These are phyloP conservation scores for Colletotrichum godetiae DNA, from an alignment of 2,329 filamentous ascomycete genomes.

Conservation along the genomic window DNA sequence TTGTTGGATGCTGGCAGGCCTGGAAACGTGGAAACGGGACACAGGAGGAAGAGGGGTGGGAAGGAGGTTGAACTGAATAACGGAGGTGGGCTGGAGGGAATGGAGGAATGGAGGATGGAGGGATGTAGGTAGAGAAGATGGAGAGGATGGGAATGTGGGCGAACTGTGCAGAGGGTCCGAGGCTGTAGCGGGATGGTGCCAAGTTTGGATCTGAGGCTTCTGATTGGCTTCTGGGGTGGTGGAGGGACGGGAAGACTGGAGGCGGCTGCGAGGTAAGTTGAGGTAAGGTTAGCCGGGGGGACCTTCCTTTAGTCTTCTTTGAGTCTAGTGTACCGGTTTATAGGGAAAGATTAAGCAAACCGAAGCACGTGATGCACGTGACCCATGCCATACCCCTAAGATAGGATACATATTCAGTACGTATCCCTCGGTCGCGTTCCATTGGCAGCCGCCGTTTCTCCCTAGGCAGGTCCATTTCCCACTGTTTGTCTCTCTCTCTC, in stretches of 20 bases:
- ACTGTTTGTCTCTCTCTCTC: no score
- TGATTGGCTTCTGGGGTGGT: slow-evolving; percentile 14
- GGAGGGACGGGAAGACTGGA: slow-evolving; percentile 35
- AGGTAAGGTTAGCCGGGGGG: slow-evolving; percentile 32
- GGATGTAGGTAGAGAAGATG: background rate
- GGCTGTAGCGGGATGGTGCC: slow-evolving; percentile 2
- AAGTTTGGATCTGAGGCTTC: background rate
- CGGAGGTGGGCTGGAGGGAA: background rate
- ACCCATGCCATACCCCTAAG: background rate
- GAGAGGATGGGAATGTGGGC: background rate
- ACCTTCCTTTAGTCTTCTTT: background rate
- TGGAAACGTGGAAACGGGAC: slow-evolving; percentile 11
- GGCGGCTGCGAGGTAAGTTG: slow-evolving; percentile 13
- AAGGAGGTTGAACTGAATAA: background rate
- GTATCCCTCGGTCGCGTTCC: background rate
- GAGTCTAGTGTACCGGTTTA: background rate
- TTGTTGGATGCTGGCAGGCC: background rate
- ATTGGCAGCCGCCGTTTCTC: background rate
- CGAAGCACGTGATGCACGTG: background rate
- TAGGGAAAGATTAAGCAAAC: slow-evolving; percentile 25
- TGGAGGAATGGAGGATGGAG: background rate
- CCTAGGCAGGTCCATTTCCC: no score
- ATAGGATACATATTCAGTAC: background rate
- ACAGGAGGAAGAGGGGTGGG: background rate
- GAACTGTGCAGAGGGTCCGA: background rate